Evolutionary conservation across 345 rosid genomes (phyloP).

Genomic region (Psidium friedrichsthalianum): DNA sequence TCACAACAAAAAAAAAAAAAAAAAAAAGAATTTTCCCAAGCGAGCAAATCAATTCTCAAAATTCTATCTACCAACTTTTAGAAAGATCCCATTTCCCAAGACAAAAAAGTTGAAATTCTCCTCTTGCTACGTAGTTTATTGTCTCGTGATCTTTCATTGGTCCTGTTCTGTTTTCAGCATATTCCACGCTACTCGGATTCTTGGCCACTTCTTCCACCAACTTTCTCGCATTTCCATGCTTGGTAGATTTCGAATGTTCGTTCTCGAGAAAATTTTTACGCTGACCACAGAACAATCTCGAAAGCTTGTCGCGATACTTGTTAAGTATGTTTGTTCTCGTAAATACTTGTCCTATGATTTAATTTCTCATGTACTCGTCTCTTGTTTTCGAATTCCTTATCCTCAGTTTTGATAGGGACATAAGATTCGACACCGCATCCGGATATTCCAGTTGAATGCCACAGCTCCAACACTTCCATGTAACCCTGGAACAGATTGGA

Average conservation of each 20-base stretch:
- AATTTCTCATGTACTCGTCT: background rate
- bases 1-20: background rate
- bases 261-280: background rate
- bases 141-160: background rate
- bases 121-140: background rate
- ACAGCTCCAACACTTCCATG: slow-evolving; percentile 53
- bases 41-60: background rate
- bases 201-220: background rate
- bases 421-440: slow-evolving; percentile 73
- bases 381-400: background rate
- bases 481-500: slow-evolving; percentile 50
- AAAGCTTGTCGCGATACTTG: background rate
- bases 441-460: slow-evolving; percentile 52
- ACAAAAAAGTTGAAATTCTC: background rate
- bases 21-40: too few relatives aligned
- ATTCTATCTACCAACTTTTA: background rate
- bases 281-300: background rate
- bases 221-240: background rate
- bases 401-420: slow-evolving; percentile 66
- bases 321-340: background rate
- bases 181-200: background rate
- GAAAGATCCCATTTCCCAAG: background rate
- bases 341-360: background rate
- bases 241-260: background rate
- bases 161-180: background rate